Evolutionary conservation across 2,329 filamentous ascomycete genomes (phyloP), one percentile per base, ranked within the genome.

Genomic region (Orbilia quercus): DNA sequence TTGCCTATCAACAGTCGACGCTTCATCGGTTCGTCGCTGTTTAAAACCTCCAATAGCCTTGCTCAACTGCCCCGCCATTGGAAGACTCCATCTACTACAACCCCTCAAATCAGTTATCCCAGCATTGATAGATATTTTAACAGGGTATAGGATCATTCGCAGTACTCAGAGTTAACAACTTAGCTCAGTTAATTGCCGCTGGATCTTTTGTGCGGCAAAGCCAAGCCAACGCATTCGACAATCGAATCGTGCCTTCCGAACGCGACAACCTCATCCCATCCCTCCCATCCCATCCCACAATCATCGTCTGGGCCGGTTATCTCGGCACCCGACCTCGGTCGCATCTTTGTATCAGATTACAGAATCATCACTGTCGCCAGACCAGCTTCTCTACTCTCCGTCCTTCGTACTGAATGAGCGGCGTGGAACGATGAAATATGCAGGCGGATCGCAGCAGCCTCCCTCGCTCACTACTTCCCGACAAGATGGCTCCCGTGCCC

Each of bases 361-460:
- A n/a, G n/a, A n/a, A 31, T 31, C 28, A 31, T n/a, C 42, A 22
- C 12, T 20, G 2, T 20, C 36, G n/a, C n/a, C 36, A 14, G 3
- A 40, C 36, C 36, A 40, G 36, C n/a, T 12, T 4, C n/a, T 42
- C 12, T 12, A 14, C 3, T 42, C 16, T 12, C 38, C 14, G 6
- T 22, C 9, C 16, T 48, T 14, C 3, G 22, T 18, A n/a, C 20
- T 22, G 34, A 55, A 23, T 40, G 42, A 23, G 16, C 36, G 20
- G 22, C 18, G 5, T 31, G 23, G 7, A 25, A 60, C 11, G 45
- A 65, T 55, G 60, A 51, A 31, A 31, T 16, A 65, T 55, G 60
- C 60, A 65, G 40, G 4, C 25, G 47, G 22, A 51, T 18, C 25
- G 7, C 34, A 16, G 14, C 34, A 18, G 38, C 16, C 31, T 40